Conservation (phyloP, 176 grass and related monocot species). For the Musa beccarii region DNA sequence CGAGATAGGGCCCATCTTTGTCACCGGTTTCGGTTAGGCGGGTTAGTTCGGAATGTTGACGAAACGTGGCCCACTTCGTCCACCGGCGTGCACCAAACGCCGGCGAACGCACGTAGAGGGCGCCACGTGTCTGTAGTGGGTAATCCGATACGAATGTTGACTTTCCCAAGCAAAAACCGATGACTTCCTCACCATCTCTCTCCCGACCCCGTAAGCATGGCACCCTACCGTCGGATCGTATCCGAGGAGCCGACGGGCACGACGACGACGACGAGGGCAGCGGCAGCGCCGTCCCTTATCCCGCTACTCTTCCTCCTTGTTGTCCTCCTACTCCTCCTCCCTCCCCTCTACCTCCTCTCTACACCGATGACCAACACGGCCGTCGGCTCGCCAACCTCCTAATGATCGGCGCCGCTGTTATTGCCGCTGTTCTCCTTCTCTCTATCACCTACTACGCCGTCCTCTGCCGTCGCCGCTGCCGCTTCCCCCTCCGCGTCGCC, state of each 20-base stretch:
- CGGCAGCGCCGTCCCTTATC: neutral
- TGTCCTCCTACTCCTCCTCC: no score
- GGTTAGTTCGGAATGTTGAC: no score
- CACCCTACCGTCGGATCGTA: constrained; percentile 13
- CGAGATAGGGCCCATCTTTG: no score
- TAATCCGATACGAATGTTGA: no score
- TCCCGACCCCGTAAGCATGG: neutral
- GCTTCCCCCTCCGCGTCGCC: constrained; percentile 13
- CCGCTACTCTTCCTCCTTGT: neutral
- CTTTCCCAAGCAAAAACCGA: no score
- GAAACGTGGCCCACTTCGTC: no score
- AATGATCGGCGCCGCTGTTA: constrained; percentile 20
- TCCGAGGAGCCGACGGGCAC: neutral
- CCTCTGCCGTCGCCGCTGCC: constrained; percentile 20
- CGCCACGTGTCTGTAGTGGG: no score
- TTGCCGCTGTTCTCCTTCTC: constrained; percentile 32
- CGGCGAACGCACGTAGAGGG: no score
- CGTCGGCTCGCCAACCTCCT: neutral
- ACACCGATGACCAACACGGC: neutral
- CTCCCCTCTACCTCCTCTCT: neutral
- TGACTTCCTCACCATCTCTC: no score
- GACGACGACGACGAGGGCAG: no score
- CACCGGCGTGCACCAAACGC: no score
- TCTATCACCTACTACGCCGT: constrained; percentile 31
- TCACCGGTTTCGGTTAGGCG: no score